Conservation (phyloP, 2,329 filamentous ascomycete genomes). For the Apiospora arundinis region DNA sequence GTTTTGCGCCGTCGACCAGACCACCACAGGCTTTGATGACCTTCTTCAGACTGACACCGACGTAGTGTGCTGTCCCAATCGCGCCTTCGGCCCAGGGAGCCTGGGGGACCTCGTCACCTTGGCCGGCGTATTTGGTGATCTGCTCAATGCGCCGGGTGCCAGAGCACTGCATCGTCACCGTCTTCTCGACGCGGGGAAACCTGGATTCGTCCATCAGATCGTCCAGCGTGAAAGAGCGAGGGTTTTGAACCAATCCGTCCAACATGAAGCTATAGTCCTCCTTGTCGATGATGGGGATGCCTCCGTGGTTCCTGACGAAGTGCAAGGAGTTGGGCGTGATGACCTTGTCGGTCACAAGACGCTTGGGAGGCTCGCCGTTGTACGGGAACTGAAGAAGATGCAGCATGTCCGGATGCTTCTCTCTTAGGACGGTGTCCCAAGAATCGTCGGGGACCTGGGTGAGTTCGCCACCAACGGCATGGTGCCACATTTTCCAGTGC, state of each 20-base stretch:
- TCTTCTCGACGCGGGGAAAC: conserved; percentile 65
- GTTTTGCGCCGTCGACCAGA: conserved; percentile 57
- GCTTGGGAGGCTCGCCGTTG: conserved; percentile 65
- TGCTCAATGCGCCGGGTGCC: conserved; percentile 75
- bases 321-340: conserved; percentile 65
- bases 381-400: conserved; percentile 69
- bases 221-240: conserved; percentile 60
- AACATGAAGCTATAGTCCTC: conserved; percentile 60
- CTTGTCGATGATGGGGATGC: conserved; percentile 69
- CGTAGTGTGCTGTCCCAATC: conserved; percentile 68
- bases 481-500: conserved; percentile 65
- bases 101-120: conserved; percentile 67
- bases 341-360: conserved; percentile 58
- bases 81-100: conserved; percentile 70
- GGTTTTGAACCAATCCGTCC: conserved; percentile 66
- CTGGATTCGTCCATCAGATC: conserved; percentile 65
- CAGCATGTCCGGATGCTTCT: conserved; percentile 66
- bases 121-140: conserved; percentile 68
- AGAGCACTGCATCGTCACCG: conserved; percentile 70
- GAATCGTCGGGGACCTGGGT: conserved; percentile 60
- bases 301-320: conserved; percentile 76
- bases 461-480: conserved; percentile 55
- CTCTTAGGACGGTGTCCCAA: conserved; percentile 60
- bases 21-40: conserved; percentile 75
- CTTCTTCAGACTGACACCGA: conserved; percentile 70